A percentile compares a stretch with the other conserved stretches of the same genome.
These are phyloP conservation scores for Skeletonema menzelii DNA, from an alignment of 108 stramenopile species.

Conservation along the genomic window DNA sequence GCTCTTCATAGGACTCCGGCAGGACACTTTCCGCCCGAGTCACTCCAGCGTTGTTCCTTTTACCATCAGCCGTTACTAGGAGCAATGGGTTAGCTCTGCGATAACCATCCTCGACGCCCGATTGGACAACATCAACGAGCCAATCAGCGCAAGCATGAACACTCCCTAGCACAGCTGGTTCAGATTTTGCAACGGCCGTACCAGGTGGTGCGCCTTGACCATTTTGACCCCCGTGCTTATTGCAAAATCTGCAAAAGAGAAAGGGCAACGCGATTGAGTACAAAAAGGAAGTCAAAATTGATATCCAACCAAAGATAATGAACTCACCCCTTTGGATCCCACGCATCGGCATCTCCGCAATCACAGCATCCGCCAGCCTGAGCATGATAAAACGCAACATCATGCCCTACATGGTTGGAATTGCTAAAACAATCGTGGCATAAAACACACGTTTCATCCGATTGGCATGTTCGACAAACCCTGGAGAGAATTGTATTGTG, in stretches of 20 bases:
- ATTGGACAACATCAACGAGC: constrained; percentile 29
- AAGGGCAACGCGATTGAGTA: background rate
- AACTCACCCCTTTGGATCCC: constrained; percentile 84
- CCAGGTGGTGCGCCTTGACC: constrained; percentile 7
- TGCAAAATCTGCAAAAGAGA: constrained; percentile 32
- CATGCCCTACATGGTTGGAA: constrained; percentile 93
- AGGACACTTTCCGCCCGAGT: constrained; percentile 11
- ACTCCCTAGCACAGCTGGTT: constrained; percentile 36
- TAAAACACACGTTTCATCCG: constrained; percentile 95
- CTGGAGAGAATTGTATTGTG: too few relatives aligned
- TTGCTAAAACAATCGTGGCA: constrained; percentile 92
- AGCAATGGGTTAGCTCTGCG: constrained; percentile 33
- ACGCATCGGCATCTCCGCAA: constrained; percentile 97
- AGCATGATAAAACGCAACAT: constrained; percentile 95
- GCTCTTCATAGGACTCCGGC: constrained; percentile 17
- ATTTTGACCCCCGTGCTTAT: constrained; percentile 38
- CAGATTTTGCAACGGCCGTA: constrained; percentile 14
- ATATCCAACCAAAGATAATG: background rate
- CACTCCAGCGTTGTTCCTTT: background rate
- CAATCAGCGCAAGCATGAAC: constrained; percentile 38
- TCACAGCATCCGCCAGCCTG: constrained; percentile 98
- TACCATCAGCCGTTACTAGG: background rate
- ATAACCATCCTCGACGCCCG: constrained; percentile 39
- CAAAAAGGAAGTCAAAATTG: background rate
- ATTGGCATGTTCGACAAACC: constrained; percentile 96